These are phyloP conservation scores for Fraxinus nigra DNA, from an alignment of 305 asterid genomes.

Conservation along the genomic window DNA sequence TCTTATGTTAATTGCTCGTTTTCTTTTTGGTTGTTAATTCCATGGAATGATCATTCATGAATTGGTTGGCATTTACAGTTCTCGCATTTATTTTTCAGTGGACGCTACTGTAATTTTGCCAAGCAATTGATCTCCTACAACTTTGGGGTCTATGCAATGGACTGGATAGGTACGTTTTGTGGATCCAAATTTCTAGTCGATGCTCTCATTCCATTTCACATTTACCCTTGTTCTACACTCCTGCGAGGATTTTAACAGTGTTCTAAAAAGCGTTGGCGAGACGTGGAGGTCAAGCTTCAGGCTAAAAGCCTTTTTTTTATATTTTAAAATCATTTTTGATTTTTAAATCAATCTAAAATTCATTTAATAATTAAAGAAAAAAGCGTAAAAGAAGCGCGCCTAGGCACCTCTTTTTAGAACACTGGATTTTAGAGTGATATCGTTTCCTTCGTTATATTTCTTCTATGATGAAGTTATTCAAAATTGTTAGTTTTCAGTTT, in stretches of 20 bases:
- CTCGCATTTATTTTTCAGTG: constrained; percentile 51
- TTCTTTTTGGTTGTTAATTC: neutral
- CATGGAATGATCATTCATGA: constrained; percentile 9
- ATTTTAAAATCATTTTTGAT: too few relatives aligned
- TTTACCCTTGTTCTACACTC: neutral
- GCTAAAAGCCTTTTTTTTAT: neutral
- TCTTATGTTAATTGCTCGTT: constrained; percentile 1
- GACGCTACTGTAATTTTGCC: constrained; percentile 80
- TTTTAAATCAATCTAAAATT: neutral
- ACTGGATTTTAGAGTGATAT: neutral
- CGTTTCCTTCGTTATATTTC: neutral
- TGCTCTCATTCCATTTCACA: constrained; percentile 1
- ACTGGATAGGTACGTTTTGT: constrained; percentile 68
- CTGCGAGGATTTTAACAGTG: neutral
- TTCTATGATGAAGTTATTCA: neutral
- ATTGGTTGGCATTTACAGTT: constrained; percentile 15
- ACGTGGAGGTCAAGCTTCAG: neutral
- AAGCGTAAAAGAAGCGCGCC: neutral
- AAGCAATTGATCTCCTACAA: constrained; percentile 69
- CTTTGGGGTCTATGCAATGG: constrained; percentile 95
- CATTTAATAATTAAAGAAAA: too few relatives aligned
- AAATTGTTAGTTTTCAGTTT: neutral
- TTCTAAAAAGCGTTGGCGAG: neutral
- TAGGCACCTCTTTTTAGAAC: neutral
- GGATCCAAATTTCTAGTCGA: neutral